Evolutionary conservation across 2,329 filamentous ascomycete genomes (phyloP).

Genomic region (Stagonosporopsis cucurbitacearum): DNA sequence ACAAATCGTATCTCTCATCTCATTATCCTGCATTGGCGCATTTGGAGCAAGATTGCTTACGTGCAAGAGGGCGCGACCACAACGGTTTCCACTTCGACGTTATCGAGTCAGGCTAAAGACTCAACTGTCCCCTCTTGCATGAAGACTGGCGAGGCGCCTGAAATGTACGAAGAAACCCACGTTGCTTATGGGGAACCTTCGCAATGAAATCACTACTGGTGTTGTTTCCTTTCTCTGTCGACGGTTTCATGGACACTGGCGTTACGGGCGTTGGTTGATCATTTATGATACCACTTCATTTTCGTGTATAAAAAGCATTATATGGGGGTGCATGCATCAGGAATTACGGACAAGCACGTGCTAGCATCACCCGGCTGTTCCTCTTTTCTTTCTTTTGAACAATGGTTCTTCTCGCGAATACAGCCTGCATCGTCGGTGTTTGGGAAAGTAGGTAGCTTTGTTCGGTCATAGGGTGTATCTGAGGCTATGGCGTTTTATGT

Average conservation of each 20-base stretch:
- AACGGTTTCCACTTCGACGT: not conserved
- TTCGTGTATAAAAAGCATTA: conserved; percentile 11
- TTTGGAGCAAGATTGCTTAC: conserved; percentile 83
- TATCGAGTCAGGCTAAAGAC: not conserved
- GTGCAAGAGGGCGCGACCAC: conserved; percentile 26
- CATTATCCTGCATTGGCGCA: conserved; percentile 84
- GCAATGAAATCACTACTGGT: not conserved
- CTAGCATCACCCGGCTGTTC: not conserved
- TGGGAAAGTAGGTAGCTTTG: not conserved
- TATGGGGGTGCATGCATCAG: not conserved
- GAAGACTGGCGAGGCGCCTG: conserved; percentile 7
- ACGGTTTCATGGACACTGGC: not conserved
- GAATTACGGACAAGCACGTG: not conserved
- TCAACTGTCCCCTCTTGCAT: not conserved
- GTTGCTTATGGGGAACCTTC: conserved; percentile 1
- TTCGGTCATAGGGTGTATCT: not conserved
- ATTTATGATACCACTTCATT: conserved; percentile 14
- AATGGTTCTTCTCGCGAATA: not conserved
- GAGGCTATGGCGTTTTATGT: not conserved
- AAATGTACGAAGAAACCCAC: not conserved
- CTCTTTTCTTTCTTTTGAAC: not conserved
- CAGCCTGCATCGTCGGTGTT: conserved; percentile 8
- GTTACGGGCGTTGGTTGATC: not conserved
- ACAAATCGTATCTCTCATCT: conserved; percentile 82
- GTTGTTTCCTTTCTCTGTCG: not conserved